Base-by-base conservation (phyloP, 805 yeast genomes). In the Ogataea siamensis region DNA sequence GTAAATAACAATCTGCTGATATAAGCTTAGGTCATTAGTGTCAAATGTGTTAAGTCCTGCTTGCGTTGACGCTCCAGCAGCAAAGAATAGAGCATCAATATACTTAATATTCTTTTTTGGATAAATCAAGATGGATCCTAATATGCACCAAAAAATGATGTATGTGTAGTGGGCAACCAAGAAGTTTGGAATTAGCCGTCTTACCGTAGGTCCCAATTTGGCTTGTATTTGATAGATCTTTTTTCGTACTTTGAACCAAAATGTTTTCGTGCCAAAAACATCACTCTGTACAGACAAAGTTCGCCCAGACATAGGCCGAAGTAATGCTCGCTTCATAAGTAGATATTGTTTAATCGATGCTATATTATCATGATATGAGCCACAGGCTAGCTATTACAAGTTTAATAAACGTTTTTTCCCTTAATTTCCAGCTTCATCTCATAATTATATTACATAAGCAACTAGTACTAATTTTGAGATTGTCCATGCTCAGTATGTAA, bases 31-130 rank as follows among this genome's bases (percentile, higher is more conserved):
- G 0, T 67, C 61, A 56, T 87, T 87, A 25, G 82, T 47, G 50
- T 87, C 77, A 16, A 86, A 68, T 0, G 96, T 83, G 57, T 87
- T 88, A 39, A 93, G 64, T 1, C 99, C 99, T 0, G 96, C 95
- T 56, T 91, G 96, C 2, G 98, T 87, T 1, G 82, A 64, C 0
- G 93, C 78, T 8, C 95, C 91, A 8, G 80, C 67, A 0, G 88
- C 73, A 39, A 86, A 66, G 58, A 91, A 86, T 22, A 93, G 63
- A 2, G 83, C 78, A 64, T 93, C 98, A 30, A 86, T 81, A 58
- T 91, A 93, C 7, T 54, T 37, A 25, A 73, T 55, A 53, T 83
- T 80, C 38, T 70, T 71, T n/a, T 73, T 71, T 0, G 96, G 96
- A 52, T 81, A 91, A 26, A 93, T 60, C 37, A 91, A 53, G 22